Evolutionary conservation across 2,329 filamentous ascomycete species (phyloP).

Genomic region (Colletotrichum eremochloae): DNA sequence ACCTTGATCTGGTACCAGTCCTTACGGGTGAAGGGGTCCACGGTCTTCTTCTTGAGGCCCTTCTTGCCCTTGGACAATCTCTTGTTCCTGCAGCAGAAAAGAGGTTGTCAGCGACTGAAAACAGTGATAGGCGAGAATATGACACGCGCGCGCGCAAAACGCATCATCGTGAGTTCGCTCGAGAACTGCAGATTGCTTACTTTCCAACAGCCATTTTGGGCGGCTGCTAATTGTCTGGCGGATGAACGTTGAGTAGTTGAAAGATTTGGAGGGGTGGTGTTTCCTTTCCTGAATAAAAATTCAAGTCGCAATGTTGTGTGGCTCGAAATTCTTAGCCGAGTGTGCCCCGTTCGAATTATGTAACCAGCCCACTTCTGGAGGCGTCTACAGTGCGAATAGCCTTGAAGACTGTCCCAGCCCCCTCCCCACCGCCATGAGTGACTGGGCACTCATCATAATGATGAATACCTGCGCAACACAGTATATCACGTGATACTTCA

Average conservation of each 20-base stretch:
- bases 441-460: not conserved
- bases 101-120: slow-evolving; percentile 44
- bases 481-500: slow-evolving; percentile 3
- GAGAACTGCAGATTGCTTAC: slow-evolving; percentile 54
- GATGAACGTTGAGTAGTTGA: slow-evolving; percentile 59
- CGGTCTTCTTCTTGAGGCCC: slow-evolving; percentile 99
- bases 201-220: slow-evolving; percentile 72
- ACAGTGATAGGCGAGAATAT: slow-evolving; percentile 37
- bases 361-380: slow-evolving; percentile 1
- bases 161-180: not conserved
- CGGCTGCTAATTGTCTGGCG: slow-evolving; percentile 61
- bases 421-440: slow-evolving; percentile 16
- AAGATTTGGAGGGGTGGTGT: slow-evolving; percentile 56
- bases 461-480: not conserved
- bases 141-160: not conserved
- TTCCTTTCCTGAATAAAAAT: slow-evolving; percentile 49
- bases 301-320: slow-evolving; percentile 46
- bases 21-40: slow-evolving; percentile 98
- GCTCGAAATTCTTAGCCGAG: slow-evolving; percentile 47
- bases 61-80: slow-evolving; percentile 99
- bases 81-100: slow-evolving; percentile 83
- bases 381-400: not conserved
- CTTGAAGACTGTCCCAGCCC: slow-evolving; percentile 7
- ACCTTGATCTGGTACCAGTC: slow-evolving; percentile 99
- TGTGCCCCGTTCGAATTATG: slow-evolving; percentile 41